phyloP scores from a whole-genome alignment of 345 rosid species.

The Arabis alpina region DNA sequence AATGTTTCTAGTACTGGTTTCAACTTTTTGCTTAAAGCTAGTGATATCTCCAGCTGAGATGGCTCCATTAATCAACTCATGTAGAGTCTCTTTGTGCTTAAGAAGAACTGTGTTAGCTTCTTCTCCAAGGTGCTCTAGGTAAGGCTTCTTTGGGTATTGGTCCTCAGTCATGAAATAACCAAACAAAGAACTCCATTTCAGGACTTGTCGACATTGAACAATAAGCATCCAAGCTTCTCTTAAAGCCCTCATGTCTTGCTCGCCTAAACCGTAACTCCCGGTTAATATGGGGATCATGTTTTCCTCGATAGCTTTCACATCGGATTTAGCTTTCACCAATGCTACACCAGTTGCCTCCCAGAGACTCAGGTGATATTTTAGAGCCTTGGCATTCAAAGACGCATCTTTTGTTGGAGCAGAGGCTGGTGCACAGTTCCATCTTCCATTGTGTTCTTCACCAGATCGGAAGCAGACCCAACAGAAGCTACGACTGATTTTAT shows the following conservation, averaged over 20 bases:
- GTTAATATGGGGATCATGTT: background rate
- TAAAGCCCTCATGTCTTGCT: background rate
- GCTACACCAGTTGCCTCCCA: no score
- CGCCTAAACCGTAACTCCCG: background rate
- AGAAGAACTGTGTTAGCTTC: background rate
- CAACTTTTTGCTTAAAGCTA: background rate
- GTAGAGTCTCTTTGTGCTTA: background rate
- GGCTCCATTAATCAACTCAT: background rate
- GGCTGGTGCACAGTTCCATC: background rate
- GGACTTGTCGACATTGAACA: slow-evolving; percentile 23
- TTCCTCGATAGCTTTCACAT: background rate
- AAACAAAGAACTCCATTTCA: slow-evolving; percentile 30
- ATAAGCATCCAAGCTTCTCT: slow-evolving; percentile 15
- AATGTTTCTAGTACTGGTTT: background rate
- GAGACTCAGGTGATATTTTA: background rate
- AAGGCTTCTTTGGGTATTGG: slow-evolving; percentile 11
- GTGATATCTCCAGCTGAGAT: background rate
- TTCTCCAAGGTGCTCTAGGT: background rate
- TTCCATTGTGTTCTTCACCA: background rate
- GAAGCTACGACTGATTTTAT: slow-evolving; percentile 7
- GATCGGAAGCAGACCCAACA: slow-evolving; percentile 25
- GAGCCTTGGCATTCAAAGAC: background rate
- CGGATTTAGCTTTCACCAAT: no score
- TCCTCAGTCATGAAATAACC: slow-evolving; percentile 4
- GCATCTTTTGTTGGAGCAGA: background rate